Base-by-base conservation (phyloP, 768 basidiomycete genomes). In the Phaeotremella fagi region DNA sequence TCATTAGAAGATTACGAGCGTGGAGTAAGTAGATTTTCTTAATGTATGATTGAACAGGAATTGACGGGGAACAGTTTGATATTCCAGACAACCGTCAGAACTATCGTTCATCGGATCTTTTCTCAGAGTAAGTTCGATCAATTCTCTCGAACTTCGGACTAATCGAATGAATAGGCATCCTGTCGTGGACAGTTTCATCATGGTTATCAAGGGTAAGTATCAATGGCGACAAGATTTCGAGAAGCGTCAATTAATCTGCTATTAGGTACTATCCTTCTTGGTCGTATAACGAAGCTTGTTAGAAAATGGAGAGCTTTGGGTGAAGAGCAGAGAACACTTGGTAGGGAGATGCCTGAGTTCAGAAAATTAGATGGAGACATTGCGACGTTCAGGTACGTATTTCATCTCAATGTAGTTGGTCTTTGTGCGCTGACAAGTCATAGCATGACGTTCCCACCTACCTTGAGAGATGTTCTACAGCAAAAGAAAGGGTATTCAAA, bases 341-440 rank as follows among this genome's bases (percentile, higher is more conserved):
- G 47, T 4, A 25, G 26, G 45, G 38, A 55, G 23, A 26, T 28
- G 25, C 51, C 58, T 18, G 59, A 61, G 37, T 64, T 61, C 49
- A 41, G 33, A 18, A 55, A 55, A 44, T 43, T 62, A 12, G 61
- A 62, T n/a, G 18, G 42, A 14, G 58, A 55, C 33, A 63, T 63
- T 22, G 45, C 44, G 2, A 42, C 55, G 6, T 60, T 66, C 29
- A 44, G 31, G 64, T 66, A 33, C 35, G 64, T 60, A n/a, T n/a
- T 33, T 22, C 15, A 12, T 6, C 15, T 26, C 4, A 28, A 29
- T 15, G 20, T 3, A 14, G 7, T 9, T 29, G 37, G 3, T 26
- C 22, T 24, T 20, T 18, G 25, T 36, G 26, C 1, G 35, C 12
- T 22, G 24, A 7, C 36, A 20, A 26, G 18, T 16, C 7, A 33